Percentiles rank a stretch among this genome's conserved stretches.
phyloP scores from a whole-genome alignment of 2,329 filamentous ascomycete genomes.

The Cercospora beticola region DNA sequence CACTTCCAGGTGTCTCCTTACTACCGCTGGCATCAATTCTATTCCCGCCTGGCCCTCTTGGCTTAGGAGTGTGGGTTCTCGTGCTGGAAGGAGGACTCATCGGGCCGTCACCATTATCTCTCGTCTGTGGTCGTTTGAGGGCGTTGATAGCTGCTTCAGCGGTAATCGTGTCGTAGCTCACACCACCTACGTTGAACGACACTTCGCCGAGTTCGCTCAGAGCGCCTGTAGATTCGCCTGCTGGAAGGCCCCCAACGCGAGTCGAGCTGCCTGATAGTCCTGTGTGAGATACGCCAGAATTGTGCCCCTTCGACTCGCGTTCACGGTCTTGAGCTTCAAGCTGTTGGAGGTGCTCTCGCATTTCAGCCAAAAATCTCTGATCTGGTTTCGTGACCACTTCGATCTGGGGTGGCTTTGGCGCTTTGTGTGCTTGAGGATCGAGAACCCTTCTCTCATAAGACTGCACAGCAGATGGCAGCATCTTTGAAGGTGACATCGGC shows the following conservation, averaged over 20 bases:
- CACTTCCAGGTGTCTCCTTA: constrained; percentile 12
- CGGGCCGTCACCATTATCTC: constrained; percentile 7
- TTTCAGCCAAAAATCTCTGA: constrained; percentile 38
- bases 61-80: constrained; percentile 22
- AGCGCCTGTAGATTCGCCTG: constrained; percentile 40
- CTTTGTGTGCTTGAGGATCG: constrained; percentile 36
- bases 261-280: constrained; percentile 22
- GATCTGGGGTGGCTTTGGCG: constrained; percentile 32
- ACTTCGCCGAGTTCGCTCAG: constrained; percentile 38
- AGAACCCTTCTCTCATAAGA: constrained; percentile 35
- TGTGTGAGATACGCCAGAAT: constrained; percentile 22
- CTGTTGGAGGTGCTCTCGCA: constrained; percentile 63
- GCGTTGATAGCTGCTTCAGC: constrained; percentile 38
- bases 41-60: constrained; percentile 14
- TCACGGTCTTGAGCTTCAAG: constrained; percentile 67
- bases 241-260: constrained; percentile 30
- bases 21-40: constrained; percentile 13
- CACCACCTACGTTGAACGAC: constrained; percentile 91
- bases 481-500: constrained; percentile 27
- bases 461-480: constrained; percentile 30
- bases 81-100: constrained; percentile 13
- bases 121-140: constrained; percentile 30
- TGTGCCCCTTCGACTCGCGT: constrained; percentile 43
- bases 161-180: constrained; percentile 57
- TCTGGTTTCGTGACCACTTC: constrained; percentile 38